phyloP scores from a whole-genome alignment of 768 basidiomycete genomes.

The Collybia sp. region DNA sequence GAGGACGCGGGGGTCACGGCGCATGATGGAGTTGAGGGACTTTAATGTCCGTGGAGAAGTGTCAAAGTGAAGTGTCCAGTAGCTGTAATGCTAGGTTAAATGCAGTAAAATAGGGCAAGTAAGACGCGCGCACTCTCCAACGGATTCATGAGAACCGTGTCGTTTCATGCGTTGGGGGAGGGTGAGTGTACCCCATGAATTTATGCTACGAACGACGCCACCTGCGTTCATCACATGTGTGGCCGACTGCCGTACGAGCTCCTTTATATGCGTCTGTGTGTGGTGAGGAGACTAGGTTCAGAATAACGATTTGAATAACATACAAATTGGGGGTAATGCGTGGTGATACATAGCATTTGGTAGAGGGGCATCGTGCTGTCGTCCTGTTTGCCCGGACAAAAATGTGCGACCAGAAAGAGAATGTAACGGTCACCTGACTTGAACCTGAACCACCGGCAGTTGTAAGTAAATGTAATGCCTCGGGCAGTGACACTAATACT shows the following conservation, averaged over 20 bases:
- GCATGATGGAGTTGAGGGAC: conserved; percentile 61
- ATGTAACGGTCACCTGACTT: not conserved
- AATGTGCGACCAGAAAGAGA: not conserved
- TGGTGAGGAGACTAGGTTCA: not conserved
- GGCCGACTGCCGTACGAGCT: conserved; percentile 68
- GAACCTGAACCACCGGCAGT: too few species aligned
- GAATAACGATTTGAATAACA: conserved; percentile 17
- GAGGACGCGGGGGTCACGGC: conserved; percentile 77
- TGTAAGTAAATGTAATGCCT: too few species aligned
- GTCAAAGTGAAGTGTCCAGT: conserved; percentile 92
- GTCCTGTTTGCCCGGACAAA: not conserved
- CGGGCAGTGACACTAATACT: too few species aligned
- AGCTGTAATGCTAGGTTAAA: conserved; percentile 37
- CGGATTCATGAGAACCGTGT: conserved; percentile 46
- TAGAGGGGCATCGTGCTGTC: conserved; percentile 73
- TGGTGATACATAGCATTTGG: conserved; percentile 80
- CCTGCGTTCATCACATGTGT: conserved; percentile 68
- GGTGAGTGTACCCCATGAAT: conserved; percentile 68
- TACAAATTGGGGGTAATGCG: conserved; percentile 73
- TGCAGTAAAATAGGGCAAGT: not conserved
- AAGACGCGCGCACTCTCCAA: conserved; percentile 68
- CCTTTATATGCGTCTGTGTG: conserved; percentile 66
- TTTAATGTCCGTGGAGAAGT: conserved; percentile 68
- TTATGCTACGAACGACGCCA: conserved; percentile 77
- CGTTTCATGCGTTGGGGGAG: conserved; percentile 74